Evolutionary conservation across 2,329 filamentous ascomycete genomes (phyloP).

Genomic region (Calonectria hawksworthii): DNA sequence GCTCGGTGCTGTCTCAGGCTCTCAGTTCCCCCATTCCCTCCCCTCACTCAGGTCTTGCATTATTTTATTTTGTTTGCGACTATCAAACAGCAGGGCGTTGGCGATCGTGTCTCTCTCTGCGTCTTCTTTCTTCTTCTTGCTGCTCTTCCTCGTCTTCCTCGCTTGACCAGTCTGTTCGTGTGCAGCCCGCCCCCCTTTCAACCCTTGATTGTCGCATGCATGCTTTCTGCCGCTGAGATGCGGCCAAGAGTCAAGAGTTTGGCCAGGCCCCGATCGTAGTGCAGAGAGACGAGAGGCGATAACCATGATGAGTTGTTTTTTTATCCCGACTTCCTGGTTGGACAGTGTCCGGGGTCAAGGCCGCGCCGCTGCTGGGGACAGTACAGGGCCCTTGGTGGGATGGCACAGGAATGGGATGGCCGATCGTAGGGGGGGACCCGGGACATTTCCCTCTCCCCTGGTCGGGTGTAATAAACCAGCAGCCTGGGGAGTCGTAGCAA

Average conservation of each 20-base stretch:
- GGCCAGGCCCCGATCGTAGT: background rate
- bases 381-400: background rate
- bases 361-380: background rate
- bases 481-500: background rate
- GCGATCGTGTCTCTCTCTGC: background rate
- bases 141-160: too few relatives aligned
- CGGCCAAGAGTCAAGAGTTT: background rate
- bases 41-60: background rate
- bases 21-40: background rate
- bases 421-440: constrained; percentile 19
- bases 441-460: constrained; percentile 5
- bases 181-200: background rate
- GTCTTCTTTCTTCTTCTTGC: too few relatives aligned
- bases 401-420: constrained; percentile 21
- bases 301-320: constrained; percentile 33
- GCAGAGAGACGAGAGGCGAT: background rate
- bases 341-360: constrained; percentile 24
- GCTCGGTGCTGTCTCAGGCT: constrained; percentile 19
- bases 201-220: background rate
- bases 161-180: background rate
- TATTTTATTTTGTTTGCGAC: constrained; percentile 3
- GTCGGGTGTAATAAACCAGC: constrained; percentile 12
- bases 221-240: background rate
- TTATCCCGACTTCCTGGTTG: constrained; percentile 40
- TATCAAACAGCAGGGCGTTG: background rate